phyloP scores from a whole-genome alignment of 768 basidiomycete genomes.

The Russula foetens region DNA sequence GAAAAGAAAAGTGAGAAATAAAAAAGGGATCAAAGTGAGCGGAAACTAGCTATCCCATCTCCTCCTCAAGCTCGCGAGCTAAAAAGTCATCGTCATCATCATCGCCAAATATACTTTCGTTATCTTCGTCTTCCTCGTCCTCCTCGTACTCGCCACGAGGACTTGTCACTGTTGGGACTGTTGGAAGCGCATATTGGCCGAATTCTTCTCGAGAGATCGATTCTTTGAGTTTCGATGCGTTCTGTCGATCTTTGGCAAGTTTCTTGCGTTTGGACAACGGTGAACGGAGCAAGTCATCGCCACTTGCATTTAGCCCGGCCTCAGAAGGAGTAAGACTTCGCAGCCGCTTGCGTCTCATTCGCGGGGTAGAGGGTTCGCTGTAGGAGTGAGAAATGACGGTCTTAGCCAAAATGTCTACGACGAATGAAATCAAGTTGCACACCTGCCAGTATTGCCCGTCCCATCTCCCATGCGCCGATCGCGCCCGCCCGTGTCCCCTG shows the following conservation, averaged over 20 bases:
- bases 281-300: constrained; percentile 45
- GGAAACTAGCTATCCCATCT: constrained; percentile 49
- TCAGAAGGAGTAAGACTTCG: constrained; percentile 69
- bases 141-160: constrained; percentile 21
- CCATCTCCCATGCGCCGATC: constrained; percentile 42
- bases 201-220: constrained; percentile 17
- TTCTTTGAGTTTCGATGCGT: constrained; percentile 62
- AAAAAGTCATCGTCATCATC: constrained; percentile 71
- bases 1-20: background rate
- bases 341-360: constrained; percentile 53
- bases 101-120: constrained; percentile 34
- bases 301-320: constrained; percentile 28
- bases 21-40: background rate
- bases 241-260: constrained; percentile 54
- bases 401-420: background rate
- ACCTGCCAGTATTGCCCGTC: constrained; percentile 40
- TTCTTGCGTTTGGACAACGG: constrained; percentile 79
- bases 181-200: constrained; percentile 1
- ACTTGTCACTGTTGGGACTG: constrained; percentile 1
- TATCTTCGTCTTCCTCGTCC: constrained; percentile 40
- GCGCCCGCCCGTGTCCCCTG: constrained; percentile 39
- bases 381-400: constrained; percentile 10
- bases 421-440: constrained; percentile 10
- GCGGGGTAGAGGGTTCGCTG: constrained; percentile 36
- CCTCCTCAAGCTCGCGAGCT: constrained; percentile 72